Conservation (phyloP, 768 basidiomycete species). For the Sporobolomyces roseus region DNA sequence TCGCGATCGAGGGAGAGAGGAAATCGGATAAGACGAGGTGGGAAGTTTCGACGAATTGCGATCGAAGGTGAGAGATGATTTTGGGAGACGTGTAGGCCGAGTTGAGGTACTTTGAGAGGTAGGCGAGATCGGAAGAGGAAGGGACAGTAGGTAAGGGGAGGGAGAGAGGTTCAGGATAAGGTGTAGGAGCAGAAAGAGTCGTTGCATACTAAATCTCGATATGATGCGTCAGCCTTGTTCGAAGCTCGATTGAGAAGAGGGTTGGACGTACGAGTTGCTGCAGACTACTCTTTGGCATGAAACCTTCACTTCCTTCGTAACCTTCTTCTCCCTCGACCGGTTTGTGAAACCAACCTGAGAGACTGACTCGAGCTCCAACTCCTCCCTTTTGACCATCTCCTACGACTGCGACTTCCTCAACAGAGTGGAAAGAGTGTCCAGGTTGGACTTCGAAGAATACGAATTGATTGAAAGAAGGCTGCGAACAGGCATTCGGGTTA, state of each 20-base stretch:
- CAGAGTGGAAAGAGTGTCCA: slow-evolving; percentile 89
- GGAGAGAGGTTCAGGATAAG: slow-evolving; percentile 46
- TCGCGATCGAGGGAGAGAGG: slow-evolving; percentile 66
- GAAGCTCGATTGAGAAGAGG: not conserved
- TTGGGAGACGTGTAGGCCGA: slow-evolving; percentile 80
- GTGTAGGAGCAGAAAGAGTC: slow-evolving; percentile 53
- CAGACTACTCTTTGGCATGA: slow-evolving; percentile 68
- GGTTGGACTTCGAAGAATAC: slow-evolving; percentile 72
- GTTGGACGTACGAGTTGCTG: slow-evolving; percentile 74
- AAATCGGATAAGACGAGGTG: slow-evolving; percentile 85
- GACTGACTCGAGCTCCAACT: slow-evolving; percentile 66
- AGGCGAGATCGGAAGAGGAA: slow-evolving; percentile 60
- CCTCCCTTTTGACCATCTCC: slow-evolving; percentile 62
- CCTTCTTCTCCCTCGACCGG: slow-evolving; percentile 88
- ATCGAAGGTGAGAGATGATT: slow-evolving; percentile 72
- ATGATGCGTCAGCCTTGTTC: too few relatives aligned
- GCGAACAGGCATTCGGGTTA: slow-evolving; percentile 55
- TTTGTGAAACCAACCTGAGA: slow-evolving; percentile 96
- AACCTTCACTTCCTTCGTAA: slow-evolving; percentile 57
- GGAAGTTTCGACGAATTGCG: slow-evolving; percentile 78
- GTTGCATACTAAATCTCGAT: slow-evolving; percentile 40
- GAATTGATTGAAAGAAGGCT: slow-evolving; percentile 47
- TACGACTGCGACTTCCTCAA: slow-evolving; percentile 77
- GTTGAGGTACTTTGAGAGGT: slow-evolving; percentile 80
- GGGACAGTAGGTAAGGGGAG: slow-evolving; percentile 53